These are phyloP conservation scores for Neofusicoccum umdonicola DNA, from an alignment of 2,329 filamentous ascomycete genomes.

Conservation along the genomic window DNA sequence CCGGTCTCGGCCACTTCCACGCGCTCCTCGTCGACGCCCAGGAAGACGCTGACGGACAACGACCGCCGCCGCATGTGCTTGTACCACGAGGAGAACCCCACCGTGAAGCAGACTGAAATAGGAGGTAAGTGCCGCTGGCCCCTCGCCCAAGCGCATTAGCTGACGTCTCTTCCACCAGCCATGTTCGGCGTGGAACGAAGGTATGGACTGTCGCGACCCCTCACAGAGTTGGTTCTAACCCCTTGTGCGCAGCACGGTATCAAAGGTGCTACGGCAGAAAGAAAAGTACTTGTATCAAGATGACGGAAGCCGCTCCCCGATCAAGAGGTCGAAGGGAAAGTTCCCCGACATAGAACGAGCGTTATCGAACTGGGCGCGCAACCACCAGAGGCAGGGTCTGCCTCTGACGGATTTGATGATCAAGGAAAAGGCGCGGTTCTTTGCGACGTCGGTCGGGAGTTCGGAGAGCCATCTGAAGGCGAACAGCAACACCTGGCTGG, in stretches of 20 bases:
- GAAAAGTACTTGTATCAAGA: slow-evolving; percentile 88
- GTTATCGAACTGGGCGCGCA: slow-evolving; percentile 80
- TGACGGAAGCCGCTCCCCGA: slow-evolving; percentile 73
- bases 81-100: slow-evolving; percentile 86
- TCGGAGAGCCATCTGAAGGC: slow-evolving; percentile 70
- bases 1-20: slow-evolving; percentile 41
- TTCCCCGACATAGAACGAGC: slow-evolving; percentile 89
- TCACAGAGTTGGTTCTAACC: slow-evolving; percentile 13
- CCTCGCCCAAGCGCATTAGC: slow-evolving; percentile 20
- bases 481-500: slow-evolving; percentile 76
- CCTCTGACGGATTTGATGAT: slow-evolving; percentile 77
- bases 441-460: slow-evolving; percentile 70
- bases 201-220: slow-evolving; percentile 50
- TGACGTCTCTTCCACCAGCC: slow-evolving; percentile 48
- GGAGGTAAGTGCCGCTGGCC: slow-evolving; percentile 60
- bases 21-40: slow-evolving; percentile 59
- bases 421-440: slow-evolving; percentile 77
- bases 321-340: slow-evolving; percentile 81
- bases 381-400: slow-evolving; percentile 73
- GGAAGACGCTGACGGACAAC: slow-evolving; percentile 86
- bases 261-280: slow-evolving; percentile 90
- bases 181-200: slow-evolving; percentile 97
- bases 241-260: slow-evolving; percentile 74
- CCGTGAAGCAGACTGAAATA: slow-evolving; percentile 93
- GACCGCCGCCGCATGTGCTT: slow-evolving; percentile 92